Percentiles rank a stretch among this genome's conserved stretches.
Evolutionary conservation across 768 basidiomycete species (phyloP).

Genomic region (Leccinum truebloodii): DNA sequence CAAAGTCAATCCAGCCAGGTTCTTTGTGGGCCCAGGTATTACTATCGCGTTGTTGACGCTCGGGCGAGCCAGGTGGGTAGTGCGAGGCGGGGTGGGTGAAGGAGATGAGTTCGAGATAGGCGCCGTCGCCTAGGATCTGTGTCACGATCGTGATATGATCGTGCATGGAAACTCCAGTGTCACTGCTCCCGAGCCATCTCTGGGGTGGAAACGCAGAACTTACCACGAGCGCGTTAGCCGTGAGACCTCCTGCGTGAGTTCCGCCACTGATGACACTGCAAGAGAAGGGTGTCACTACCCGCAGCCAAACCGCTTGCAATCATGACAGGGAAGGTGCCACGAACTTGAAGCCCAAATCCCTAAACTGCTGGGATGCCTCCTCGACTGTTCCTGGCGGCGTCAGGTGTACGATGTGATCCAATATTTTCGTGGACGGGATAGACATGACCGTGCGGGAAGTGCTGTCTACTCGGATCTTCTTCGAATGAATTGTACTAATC

Average conservation of each 20-base stretch:
- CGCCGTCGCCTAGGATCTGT: constrained; percentile 42
- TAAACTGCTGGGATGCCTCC: constrained; percentile 51
- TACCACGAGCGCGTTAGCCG: constrained; percentile 67
- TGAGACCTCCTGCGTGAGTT: constrained; percentile 60
- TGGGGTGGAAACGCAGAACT: constrained; percentile 1
- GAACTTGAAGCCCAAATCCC: constrained; percentile 67
- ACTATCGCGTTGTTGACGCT: constrained; percentile 41
- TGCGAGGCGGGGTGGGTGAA: constrained; percentile 57
- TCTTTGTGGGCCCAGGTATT: constrained; percentile 55
- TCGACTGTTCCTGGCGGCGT: constrained; percentile 61
- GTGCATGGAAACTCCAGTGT: background rate
- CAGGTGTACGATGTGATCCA: constrained; percentile 77
- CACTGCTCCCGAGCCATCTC: background rate
- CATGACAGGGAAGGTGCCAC: constrained; percentile 11
- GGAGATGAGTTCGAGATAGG: constrained; percentile 69
- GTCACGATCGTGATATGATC: background rate
- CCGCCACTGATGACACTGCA: constrained; percentile 67
- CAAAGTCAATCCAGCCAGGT: constrained; percentile 70
- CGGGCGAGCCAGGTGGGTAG: constrained; percentile 53
- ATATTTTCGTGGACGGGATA: constrained; percentile 38
- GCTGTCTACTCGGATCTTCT: background rate
- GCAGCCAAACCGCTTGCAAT: background rate
- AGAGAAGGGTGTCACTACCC: background rate
- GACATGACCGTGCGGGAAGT: constrained; percentile 18
- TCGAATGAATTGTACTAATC: background rate